Percentiles rank a stretch among this genome's conserved stretches.
phyloP scores from a whole-genome alignment of 208 protist genomes.

The Wallacemonas collosoma region DNA sequence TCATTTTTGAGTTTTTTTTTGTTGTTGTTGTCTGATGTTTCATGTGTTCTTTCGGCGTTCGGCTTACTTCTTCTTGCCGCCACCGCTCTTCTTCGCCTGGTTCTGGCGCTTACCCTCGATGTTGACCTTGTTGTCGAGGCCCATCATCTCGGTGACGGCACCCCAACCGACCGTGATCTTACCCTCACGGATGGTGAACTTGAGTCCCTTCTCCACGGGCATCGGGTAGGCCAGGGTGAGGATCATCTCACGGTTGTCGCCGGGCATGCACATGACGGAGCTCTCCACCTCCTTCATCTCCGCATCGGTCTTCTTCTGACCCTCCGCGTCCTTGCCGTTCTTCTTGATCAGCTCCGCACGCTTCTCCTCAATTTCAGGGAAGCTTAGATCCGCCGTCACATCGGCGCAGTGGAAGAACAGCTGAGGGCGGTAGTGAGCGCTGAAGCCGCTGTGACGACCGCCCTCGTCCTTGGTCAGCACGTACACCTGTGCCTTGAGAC shows the following conservation, averaged over 20 bases:
- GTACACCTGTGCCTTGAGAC: constrained; percentile 97
- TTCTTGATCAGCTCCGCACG: constrained; percentile 80
- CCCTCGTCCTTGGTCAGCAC: constrained; percentile 98
- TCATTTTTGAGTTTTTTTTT: constrained; percentile 18
- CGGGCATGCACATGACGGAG: constrained; percentile 98
- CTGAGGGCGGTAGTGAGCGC: constrained; percentile 97
- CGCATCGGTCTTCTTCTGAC: constrained; percentile 80
- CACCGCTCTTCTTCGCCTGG: constrained; percentile 29
- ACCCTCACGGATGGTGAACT: constrained; percentile 99
- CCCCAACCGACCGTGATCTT: constrained; percentile 98
- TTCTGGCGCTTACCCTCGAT: constrained; percentile 67
- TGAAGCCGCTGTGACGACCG: constrained; percentile 98
- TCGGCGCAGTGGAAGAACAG: constrained; percentile 98
- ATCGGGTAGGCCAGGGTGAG: constrained; percentile 94
- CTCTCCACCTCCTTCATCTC: constrained; percentile 84
- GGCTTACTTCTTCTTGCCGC: constrained; percentile 54
- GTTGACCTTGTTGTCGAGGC: constrained; percentile 86
- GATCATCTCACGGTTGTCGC: constrained; percentile 95
- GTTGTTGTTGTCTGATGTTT: background rate
- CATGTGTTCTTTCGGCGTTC: too few relatives aligned
- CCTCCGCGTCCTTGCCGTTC: constrained; percentile 77
- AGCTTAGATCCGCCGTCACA: constrained; percentile 95
- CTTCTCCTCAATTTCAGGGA: constrained; percentile 87
- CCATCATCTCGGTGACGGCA: constrained; percentile 94
- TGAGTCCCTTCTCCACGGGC: constrained; percentile 94